Base-by-base conservation (phyloP, 768 basidiomycete species). In the Kwoniella sp. region DNA sequence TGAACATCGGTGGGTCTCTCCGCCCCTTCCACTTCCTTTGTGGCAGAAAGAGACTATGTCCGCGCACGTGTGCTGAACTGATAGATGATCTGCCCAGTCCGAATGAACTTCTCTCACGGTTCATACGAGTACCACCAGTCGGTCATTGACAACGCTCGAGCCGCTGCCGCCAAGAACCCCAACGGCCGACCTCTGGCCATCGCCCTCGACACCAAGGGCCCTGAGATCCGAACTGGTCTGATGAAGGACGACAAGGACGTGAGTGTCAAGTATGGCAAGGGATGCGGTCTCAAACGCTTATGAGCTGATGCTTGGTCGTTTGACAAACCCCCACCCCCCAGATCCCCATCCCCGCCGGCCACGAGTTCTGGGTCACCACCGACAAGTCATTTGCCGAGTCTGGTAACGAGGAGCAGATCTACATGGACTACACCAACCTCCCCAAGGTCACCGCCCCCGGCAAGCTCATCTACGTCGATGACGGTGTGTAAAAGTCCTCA, bases 101-200 rank as follows among this genome's bases (percentile, higher is more conserved):
- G 96, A 83, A 98, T 99, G 96, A 99, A 99, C 86, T 99, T 98
- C 82, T 98, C 95, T 60, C 96, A 99, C 87, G 96, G 96, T 53
- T 90, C 89, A 62, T 94, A 99, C 82, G 93, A 93, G 76, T 98
- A 95, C 82, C 96, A 98, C 84, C 93, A 99, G 84, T 93, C 91
- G 70, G 96, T 98, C 73, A 93, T 99, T 80, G 94, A 98, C 84
- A 98, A 98, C 85, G 90, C 93, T 56, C 86, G 94, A 76, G 89
- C 88, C 79, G 89, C 90, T 85, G 86, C 92, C 59, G 86, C 87
- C 48, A 63, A 85, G 70, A 86, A 89, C 72, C 86, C 88, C 69
- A 78, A 81, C 67, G 93, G 92, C 61, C 91, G 96, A 52, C 95
- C 96, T 37, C 86, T 99, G 55, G 96, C 96, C 51, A 98, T 99